A percentile compares a stretch with the other conserved stretches of the same genome.
These are phyloP conservation scores for Colletotrichum camelliae DNA, from an alignment of 2,329 filamentous ascomycete genomes.

Conservation along the genomic window DNA sequence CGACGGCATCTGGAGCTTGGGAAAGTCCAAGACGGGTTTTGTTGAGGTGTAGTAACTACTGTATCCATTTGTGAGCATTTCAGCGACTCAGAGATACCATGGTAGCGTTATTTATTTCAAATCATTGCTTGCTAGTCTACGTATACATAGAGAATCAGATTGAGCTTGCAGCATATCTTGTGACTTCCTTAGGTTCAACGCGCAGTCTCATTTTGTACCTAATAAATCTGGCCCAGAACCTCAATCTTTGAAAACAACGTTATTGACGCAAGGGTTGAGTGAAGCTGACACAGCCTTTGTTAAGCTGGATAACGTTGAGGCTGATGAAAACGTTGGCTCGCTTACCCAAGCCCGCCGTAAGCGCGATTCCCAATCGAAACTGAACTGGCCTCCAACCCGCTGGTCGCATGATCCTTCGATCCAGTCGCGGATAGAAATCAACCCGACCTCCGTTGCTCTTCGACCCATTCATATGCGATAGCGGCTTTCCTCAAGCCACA, in stretches of 20 bases:
- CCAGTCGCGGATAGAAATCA: background rate
- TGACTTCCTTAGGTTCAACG: background rate
- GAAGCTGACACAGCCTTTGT: background rate
- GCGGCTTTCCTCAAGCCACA: background rate
- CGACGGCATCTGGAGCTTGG: conserved; percentile 31
- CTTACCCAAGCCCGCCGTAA: background rate
- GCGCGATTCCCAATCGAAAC: background rate
- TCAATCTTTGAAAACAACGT: background rate
- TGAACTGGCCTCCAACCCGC: background rate
- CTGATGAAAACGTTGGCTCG: background rate
- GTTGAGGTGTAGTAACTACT: background rate
- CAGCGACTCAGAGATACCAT: background rate
- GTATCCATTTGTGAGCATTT: background rate
- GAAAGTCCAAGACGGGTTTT: conserved; percentile 21
- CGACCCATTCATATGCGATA: background rate
- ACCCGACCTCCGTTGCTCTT: background rate
- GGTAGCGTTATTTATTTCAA: background rate
- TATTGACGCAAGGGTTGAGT: background rate
- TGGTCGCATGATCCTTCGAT: background rate
- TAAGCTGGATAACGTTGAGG: background rate
- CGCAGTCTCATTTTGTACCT: background rate
- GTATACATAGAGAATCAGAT: background rate
- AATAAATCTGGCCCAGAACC: background rate
- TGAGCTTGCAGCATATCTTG: background rate
- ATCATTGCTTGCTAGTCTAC: background rate